These are phyloP conservation scores for Oenanthe javanica DNA, from an alignment of 140 eudicot genomes.

Conservation along the genomic window DNA sequence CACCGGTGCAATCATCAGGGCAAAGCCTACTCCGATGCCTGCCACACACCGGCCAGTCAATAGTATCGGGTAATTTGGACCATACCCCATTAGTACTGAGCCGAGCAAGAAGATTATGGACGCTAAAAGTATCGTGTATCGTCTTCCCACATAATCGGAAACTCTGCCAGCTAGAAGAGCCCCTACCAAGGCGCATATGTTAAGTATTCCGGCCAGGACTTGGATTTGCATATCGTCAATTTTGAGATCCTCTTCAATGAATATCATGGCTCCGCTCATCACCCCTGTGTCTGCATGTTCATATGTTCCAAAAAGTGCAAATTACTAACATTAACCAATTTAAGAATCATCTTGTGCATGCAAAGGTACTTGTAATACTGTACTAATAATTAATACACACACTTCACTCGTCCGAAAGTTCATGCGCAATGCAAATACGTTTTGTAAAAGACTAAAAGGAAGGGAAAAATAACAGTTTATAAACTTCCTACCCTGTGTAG, in stretches of 20 bases:
- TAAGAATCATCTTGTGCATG: not conserved
- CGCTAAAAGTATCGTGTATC: slow-evolving; percentile 59
- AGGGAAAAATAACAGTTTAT: too few relatives aligned
- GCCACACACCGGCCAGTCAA: slow-evolving; percentile 65
- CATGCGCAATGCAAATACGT: too few relatives aligned
- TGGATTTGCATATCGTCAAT: slow-evolving; percentile 49
- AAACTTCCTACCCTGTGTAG: too few relatives aligned
- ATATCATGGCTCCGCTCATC: slow-evolving; percentile 81
- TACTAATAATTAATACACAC: too few relatives aligned
- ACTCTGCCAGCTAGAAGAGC: slow-evolving; percentile 70
- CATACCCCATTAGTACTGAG: slow-evolving; percentile 64
- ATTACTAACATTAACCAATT: not conserved
- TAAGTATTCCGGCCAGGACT: slow-evolving; percentile 69
- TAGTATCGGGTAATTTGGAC: slow-evolving; percentile 44
- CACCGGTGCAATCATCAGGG: slow-evolving; percentile 79
- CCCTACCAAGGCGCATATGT: slow-evolving; percentile 66
- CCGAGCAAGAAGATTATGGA: slow-evolving; percentile 57
- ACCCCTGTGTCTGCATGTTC: slow-evolving; percentile 64
- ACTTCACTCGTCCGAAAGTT: not conserved
- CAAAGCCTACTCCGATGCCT: slow-evolving; percentile 80
- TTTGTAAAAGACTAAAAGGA: too few relatives aligned
- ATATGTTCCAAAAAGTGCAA: not conserved
- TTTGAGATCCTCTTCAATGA: slow-evolving; percentile 54
- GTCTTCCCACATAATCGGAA: slow-evolving; percentile 69
- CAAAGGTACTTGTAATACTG: not conserved